A percentile compares a stretch with the other conserved stretches of the same genome.
Conservation (phyloP, 1,139 yeast species). For the Entelexis sorbosivorans region DNA sequence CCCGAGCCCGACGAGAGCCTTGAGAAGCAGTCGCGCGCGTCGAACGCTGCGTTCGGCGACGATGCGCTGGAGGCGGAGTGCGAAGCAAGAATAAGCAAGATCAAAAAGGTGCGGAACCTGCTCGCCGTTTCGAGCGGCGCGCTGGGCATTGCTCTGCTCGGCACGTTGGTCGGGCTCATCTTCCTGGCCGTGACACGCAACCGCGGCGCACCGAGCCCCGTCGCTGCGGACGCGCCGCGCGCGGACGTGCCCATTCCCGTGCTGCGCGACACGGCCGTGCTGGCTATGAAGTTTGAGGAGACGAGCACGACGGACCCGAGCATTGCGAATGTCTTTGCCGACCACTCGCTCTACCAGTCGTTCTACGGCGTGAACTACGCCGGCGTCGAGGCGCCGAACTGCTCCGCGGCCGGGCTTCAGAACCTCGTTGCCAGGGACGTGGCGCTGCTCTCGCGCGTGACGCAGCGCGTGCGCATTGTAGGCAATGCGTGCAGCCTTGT, state of each 20-base stretch:
- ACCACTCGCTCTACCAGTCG: conserved; percentile 10
- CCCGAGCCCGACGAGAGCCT: conserved; percentile 14
- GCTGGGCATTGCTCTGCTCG: conserved; percentile 3
- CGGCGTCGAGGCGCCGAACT: not conserved
- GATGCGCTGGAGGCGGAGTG: not conserved
- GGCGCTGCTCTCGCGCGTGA: conserved; percentile 46
- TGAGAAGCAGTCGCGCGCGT: not conserved
- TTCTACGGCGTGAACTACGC: conserved; percentile 17
- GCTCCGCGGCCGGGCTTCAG: not conserved
- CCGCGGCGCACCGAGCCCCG: not conserved
- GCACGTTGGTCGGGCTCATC: conserved; percentile 9
- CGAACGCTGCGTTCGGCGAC: not conserved
- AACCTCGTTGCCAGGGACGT: conserved; percentile 34
- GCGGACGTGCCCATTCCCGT: not conserved
- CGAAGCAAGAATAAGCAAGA: not conserved
- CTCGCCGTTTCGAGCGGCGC: not conserved
- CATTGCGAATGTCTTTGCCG: conserved; percentile 13
- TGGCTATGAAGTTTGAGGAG: not conserved
- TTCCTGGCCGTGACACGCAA: conserved; percentile 1
- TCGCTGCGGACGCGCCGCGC: not conserved
- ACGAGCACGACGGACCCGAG: not conserved
- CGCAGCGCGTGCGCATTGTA: conserved; percentile 46
- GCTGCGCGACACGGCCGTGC: not conserved
- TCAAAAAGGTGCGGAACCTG: not conserved
- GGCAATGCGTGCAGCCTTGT: conserved; percentile 58